Evolutionary conservation across 371 early-diverging fungal genomes (phyloP).

Genomic region (Neoconidiobolus thromboides): DNA sequence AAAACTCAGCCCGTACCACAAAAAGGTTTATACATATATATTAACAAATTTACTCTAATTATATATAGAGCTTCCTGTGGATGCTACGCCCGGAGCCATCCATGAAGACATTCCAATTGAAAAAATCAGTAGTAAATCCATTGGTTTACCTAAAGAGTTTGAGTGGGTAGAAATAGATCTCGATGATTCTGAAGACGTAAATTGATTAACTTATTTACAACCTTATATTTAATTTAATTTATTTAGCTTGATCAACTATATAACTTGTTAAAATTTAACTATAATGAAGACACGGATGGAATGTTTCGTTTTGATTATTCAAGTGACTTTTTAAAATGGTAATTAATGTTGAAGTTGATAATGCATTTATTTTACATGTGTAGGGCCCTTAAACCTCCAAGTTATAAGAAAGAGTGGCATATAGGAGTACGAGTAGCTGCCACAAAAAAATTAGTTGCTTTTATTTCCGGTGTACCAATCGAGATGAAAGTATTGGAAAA

Average conservation of each 20-base stretch:
- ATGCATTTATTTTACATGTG: not conserved
- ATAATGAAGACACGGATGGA: conserved; percentile 89
- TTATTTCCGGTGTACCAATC: conserved; percentile 84
- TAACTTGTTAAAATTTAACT: conserved; percentile 66
- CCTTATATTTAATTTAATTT: not conserved
- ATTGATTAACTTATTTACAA: not conserved
- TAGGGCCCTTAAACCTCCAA: conserved; percentile 86
- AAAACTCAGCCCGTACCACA: conserved; percentile 87
- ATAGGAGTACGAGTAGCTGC: conserved; percentile 77
- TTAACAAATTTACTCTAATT: not conserved
- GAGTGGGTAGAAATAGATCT: conserved; percentile 76
- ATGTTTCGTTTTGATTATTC: conserved; percentile 93
- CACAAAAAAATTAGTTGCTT: conserved; percentile 76
- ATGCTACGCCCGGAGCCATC: conserved; percentile 36
- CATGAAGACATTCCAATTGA: conserved; percentile 56
- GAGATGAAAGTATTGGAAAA: conserved; percentile 42
- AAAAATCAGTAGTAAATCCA: conserved; percentile 65
- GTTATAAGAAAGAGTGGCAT: conserved; percentile 71
- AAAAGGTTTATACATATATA: conserved; percentile 27
- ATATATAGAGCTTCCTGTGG: not conserved
- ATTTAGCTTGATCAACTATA: conserved; percentile 64
- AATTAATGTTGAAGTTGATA: conserved; percentile 2
- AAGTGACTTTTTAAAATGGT: conserved; percentile 78
- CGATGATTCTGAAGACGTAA: conserved; percentile 48
- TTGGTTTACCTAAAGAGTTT: conserved; percentile 67